Base-by-base conservation (phyloP, 1,284 basidiomycete genomes). In the Pseudozyma thailandica region DNA sequence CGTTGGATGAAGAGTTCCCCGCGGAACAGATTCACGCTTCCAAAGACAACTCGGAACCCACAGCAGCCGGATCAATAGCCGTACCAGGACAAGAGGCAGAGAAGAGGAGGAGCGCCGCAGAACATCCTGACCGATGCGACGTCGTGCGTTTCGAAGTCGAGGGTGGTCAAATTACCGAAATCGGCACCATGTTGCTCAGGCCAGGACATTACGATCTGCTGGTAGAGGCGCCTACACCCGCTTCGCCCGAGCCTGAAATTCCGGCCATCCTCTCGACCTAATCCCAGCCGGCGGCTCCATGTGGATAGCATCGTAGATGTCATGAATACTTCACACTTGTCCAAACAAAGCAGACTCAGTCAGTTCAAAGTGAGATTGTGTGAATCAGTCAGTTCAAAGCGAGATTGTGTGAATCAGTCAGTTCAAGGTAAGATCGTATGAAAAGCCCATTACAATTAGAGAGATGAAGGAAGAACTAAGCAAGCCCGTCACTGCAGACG, bases 201-300 rank as follows among this genome's bases (percentile, higher is more conserved):
- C 75, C 75, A 16, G 75, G 75, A 5, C 75, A 77, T 31, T 77
- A 77, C 48, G 75, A 77, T 51, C 25, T 75, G 37, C 60, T 79
- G n/a, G 63, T 72, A 15, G 55, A 64, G 31, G 74, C 72, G 23
- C 74, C 74, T 12, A 41, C 57, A 6, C 62, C 72, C 13, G 74
- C 74, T 7, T 57, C 53, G 16, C 72, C 72, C n/a, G 72, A 74
- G 18, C 61, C 69, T 10, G 71, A 70, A n/a, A 76, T 66, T 30
- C 69, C 72, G 2, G 47, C 69, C 27, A 21, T 72, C 18, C 43
- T 49, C 25, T 64, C 66, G 41, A 30, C 35, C 18, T 50, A 28
- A 41, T 21, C n/a, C n/a, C n/a, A n/a, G n/a, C n/a, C n/a, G n/a
- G n/a, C n/a, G n/a, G n/a, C n/a, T n/a, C n/a, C n/a, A n/a, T n/a